Evolutionary conservation across 2,329 filamentous ascomycete species (phyloP).

Genomic region (Acephala macrosclerotiorum): DNA sequence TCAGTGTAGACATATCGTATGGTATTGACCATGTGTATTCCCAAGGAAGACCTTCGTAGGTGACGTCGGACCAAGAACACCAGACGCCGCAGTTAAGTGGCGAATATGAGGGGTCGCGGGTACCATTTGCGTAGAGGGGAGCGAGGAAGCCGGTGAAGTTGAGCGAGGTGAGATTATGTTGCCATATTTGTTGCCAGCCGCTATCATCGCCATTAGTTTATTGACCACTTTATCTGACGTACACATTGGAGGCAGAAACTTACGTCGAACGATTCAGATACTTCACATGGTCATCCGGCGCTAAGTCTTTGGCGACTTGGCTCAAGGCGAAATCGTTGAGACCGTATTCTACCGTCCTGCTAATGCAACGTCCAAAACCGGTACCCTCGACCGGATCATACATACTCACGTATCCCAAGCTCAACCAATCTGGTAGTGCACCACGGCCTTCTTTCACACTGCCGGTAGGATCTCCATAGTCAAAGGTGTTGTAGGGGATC

Average conservation of each 20-base stretch:
- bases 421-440: conserved; percentile 75
- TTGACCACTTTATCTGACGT: conserved; percentile 64
- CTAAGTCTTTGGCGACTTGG: conserved; percentile 65
- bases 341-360: conserved; percentile 77
- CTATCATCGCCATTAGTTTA: conserved; percentile 58
- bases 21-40: conserved; percentile 60
- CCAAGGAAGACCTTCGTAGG: conserved; percentile 77
- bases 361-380: conserved; percentile 76
- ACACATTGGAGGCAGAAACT: conserved; percentile 72
- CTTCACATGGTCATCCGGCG: conserved; percentile 61
- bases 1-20: conserved; percentile 63
- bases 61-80: conserved; percentile 67
- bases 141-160: conserved; percentile 74
- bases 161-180: conserved; percentile 52
- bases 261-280: conserved; percentile 63
- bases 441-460: conserved; percentile 69
- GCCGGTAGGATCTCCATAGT: conserved; percentile 65
- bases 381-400: conserved; percentile 68
- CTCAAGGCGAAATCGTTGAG: conserved; percentile 79
- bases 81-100: conserved; percentile 56
- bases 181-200: conserved; percentile 69
- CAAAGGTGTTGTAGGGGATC: conserved; percentile 65
- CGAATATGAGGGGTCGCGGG: conserved; percentile 55
- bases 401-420: conserved; percentile 73
- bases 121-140: conserved; percentile 70